Percentiles rank a stretch among this genome's conserved stretches.
Evolutionary conservation across 768 basidiomycete genomes (phyloP).

Genomic region (Tephrocybe sp.): DNA sequence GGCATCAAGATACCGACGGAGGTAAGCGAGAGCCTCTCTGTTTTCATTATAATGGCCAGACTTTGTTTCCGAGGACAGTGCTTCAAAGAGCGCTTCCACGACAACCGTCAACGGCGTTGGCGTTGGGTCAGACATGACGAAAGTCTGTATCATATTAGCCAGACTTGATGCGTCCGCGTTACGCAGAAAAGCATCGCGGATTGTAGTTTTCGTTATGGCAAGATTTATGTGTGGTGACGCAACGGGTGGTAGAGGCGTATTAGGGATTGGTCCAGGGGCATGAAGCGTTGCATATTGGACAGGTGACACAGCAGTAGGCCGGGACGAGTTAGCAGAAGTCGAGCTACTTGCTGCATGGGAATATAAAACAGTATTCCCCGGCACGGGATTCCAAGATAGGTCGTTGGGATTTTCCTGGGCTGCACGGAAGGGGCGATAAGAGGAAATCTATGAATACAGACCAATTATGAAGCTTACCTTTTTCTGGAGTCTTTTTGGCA

Average conservation of each 20-base stretch:
- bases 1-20: conserved; percentile 52
- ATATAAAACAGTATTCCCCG: conserved; percentile 37
- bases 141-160: conserved; percentile 53
- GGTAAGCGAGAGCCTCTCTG: conserved; percentile 37
- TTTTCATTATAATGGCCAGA: conserved; percentile 25
- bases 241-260: conserved; percentile 17
- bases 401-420: conserved; percentile 18
- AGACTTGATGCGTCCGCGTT: conserved; percentile 46
- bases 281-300: conserved; percentile 43
- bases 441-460: conserved; percentile 2
- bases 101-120: conserved; percentile 48
- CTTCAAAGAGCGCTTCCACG: conserved; percentile 54
- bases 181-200: conserved; percentile 47
- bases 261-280: conserved; percentile 25
- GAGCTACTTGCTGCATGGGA: conserved; percentile 33
- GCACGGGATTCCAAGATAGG: conserved; percentile 36
- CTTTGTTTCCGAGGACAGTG: conserved; percentile 36
- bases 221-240: conserved; percentile 22
- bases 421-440: conserved; percentile 8
- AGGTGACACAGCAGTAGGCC: conserved; percentile 30
- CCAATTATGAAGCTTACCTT: conserved; percentile 29
- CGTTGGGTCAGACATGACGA: conserved; percentile 44
- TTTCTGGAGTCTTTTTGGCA: conserved; percentile 50
- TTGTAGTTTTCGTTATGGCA: conserved; percentile 29
- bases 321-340: conserved; percentile 31